These are phyloP conservation scores for Penicillium vulpinum DNA, from an alignment of 2,329 filamentous ascomycete genomes.

Conservation along the genomic window DNA sequence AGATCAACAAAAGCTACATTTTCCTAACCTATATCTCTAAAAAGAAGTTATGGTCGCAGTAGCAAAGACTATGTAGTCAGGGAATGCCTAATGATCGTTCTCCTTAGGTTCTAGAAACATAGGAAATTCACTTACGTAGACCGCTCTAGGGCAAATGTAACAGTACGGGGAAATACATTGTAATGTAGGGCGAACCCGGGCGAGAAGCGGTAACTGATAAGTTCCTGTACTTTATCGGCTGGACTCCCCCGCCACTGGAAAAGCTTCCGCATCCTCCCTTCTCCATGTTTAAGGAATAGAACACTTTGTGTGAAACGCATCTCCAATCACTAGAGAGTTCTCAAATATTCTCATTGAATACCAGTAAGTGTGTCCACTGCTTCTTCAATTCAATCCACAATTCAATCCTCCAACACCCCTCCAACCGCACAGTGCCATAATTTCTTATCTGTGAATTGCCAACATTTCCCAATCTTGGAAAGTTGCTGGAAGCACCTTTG, in stretches of 20 bases:
- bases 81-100: no score
- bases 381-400: neutral
- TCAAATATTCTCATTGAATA: neutral
- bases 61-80: no score
- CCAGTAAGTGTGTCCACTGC: neutral
- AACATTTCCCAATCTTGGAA: neutral
- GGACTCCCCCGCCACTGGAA: slow-evolving; percentile 9
- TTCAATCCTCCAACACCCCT: slow-evolving; percentile 8
- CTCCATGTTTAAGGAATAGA: neutral
- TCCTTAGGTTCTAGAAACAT: neutral
- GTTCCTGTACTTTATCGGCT: slow-evolving; percentile 8
- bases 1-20: no score
- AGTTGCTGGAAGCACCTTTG: neutral
- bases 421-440: slow-evolving; percentile 24
- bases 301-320: neutral
- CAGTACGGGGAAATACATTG: neutral
- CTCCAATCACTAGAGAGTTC: neutral
- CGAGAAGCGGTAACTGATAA: neutral
- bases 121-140: neutral
- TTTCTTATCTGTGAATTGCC: slow-evolving; percentile 21
- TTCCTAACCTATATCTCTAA: no score
- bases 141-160: slow-evolving; percentile 7
- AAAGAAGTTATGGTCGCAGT: no score
- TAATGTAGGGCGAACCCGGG: neutral
- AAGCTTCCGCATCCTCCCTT: slow-evolving; percentile 4